A percentile compares a stretch with the other conserved stretches of the same genome.
phyloP scores from a whole-genome alignment of 1,284 basidiomycete species.

The Heliocybe sulcata region DNA sequence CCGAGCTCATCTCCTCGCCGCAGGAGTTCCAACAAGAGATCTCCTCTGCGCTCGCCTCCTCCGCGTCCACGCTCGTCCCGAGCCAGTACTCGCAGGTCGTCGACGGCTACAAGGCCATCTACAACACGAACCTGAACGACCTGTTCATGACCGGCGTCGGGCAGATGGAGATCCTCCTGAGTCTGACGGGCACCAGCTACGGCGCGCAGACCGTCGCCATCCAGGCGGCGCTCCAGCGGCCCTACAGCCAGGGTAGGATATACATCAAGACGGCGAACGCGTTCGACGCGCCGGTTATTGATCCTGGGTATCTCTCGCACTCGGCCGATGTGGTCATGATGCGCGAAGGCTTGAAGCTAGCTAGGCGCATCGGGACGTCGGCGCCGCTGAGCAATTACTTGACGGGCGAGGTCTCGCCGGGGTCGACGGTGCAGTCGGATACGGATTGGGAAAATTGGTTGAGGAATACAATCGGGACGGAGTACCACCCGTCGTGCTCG shows the following conservation, averaged over 20 bases:
- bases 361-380: conserved; percentile 33
- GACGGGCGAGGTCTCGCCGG: conserved; percentile 30
- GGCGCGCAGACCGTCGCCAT: conserved; percentile 36
- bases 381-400: conserved; percentile 29
- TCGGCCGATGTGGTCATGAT: conserved; percentile 45
- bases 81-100: conserved; percentile 40
- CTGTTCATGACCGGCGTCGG: conserved; percentile 37
- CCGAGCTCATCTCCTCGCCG: conserved; percentile 35
- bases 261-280: conserved; percentile 43
- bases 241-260: conserved; percentile 37
- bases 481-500: conserved; percentile 54
- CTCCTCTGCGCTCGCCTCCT: conserved; percentile 23
- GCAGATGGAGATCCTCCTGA: conserved; percentile 57
- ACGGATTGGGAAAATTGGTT: conserved; percentile 42
- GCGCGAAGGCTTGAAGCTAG: conserved; percentile 49
- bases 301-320: conserved; percentile 56
- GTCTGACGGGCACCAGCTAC: conserved; percentile 37
- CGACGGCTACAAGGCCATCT: conserved; percentile 59
- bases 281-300: conserved; percentile 50
- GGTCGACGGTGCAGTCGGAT: conserved; percentile 30
- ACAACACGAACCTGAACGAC: conserved; percentile 38
- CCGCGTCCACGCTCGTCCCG: conserved; percentile 35
- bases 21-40: conserved; percentile 27
- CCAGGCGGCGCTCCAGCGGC: conserved; percentile 64
- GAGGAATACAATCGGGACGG: conserved; percentile 29